Percentiles rank a stretch among this genome's conserved stretches.
Conservation (phyloP, 495 filamentous ascomycete species). For the Endocarpon pusillum region DNA sequence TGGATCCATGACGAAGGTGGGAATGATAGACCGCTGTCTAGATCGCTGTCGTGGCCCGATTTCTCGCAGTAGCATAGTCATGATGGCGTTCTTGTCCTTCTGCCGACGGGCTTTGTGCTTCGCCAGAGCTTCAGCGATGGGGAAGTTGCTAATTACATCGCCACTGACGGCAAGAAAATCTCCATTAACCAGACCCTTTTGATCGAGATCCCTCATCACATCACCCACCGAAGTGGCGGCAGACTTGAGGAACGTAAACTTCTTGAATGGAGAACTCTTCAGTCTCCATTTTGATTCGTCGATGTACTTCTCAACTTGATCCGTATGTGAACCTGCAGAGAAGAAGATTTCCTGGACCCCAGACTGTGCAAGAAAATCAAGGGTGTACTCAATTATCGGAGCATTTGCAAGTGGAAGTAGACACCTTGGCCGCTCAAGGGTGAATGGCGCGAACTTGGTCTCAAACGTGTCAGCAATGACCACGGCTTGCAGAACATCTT, state of each 20-base stretch:
- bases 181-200: conserved; percentile 64
- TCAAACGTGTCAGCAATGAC: conserved; percentile 88
- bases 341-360: conserved; percentile 85
- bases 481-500: conserved; percentile 82
- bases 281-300: conserved; percentile 53
- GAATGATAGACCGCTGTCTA: conserved; percentile 52
- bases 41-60: conserved; percentile 58
- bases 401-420: conserved; percentile 85
- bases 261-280: conserved; percentile 64
- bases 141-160: conserved; percentile 82
- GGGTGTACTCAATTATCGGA: conserved; percentile 90
- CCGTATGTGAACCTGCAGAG: conserved; percentile 80
- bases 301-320: conserved; percentile 76
- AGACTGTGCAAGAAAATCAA: conserved; percentile 88
- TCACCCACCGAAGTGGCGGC: conserved; percentile 81
- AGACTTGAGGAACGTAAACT: conserved; percentile 71
- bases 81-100: conserved; percentile 85
- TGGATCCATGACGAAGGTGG: conserved; percentile 76
- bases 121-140: conserved; percentile 60
- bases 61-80: conserved; percentile 87
- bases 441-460: conserved; percentile 78
- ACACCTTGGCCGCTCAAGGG: conserved; percentile 80
- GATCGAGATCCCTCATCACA: conserved; percentile 87
- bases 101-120: conserved; percentile 66
- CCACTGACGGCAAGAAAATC: conserved; percentile 90